phyloP scores from a whole-genome alignment of 257 asterid species.

The Solanum phureja region DNA sequence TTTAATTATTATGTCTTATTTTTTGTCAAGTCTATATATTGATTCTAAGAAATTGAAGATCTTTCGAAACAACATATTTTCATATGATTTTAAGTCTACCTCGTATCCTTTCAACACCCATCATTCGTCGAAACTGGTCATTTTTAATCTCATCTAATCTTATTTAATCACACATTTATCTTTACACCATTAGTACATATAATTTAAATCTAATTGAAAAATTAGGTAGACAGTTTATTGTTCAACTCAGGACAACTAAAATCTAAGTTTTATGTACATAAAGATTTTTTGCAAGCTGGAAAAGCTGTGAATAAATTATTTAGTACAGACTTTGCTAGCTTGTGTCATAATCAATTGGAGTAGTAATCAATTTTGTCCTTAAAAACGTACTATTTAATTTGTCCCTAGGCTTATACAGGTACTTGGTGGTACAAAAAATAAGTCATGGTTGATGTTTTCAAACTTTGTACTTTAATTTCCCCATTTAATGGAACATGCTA shows the following conservation, averaged over 20 bases:
- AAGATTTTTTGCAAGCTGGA: not conserved
- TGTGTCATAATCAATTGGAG: not conserved
- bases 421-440: not conserved
- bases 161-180: not conserved
- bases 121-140: not conserved
- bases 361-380: not conserved
- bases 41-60: not conserved
- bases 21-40: not conserved
- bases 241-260: not conserved
- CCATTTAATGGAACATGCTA: not conserved
- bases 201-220: not conserved
- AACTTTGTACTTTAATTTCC: not conserved
- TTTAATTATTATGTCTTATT: no score
- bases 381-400: no score
- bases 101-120: not conserved
- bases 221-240: not conserved
- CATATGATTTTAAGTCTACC: not conserved
- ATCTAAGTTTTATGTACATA: not conserved
- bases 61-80: accelerated
- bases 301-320: not conserved
- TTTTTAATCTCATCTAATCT: not conserved
- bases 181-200: not conserved
- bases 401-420: not conserved
- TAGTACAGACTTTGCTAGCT: not conserved
- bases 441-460: not conserved